phyloP scores from a whole-genome alignment of 108 stramenopile genomes.

The Hondaea fermentalgiana region DNA sequence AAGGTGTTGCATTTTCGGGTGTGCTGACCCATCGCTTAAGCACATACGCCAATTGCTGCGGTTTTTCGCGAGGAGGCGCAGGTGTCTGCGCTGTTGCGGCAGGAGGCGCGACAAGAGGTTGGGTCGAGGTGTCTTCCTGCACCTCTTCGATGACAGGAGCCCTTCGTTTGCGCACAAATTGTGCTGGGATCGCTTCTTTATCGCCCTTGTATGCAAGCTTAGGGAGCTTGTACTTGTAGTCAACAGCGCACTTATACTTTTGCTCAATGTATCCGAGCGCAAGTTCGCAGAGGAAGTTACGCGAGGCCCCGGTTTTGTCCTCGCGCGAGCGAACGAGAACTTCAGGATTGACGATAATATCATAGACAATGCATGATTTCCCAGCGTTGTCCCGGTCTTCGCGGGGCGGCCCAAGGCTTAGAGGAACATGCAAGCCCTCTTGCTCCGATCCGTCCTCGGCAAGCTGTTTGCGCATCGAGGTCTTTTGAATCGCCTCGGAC shows the following conservation, averaged over 20 bases:
- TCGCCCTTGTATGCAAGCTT: conserved; percentile 45
- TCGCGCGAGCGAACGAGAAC: conserved; percentile 28
- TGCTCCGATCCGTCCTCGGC: conserved; percentile 42
- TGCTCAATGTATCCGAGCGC: conserved; percentile 42
- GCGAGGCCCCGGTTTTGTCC: conserved; percentile 31
- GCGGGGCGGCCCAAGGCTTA: conserved; percentile 37
- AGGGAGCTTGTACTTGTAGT: conserved; percentile 50
- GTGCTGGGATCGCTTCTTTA: conserved; percentile 20
- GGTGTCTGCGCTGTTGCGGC: background rate
- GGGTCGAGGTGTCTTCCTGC: background rate
- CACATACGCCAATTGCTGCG: background rate
- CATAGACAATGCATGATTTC: background rate
- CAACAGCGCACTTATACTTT: conserved; percentile 31
- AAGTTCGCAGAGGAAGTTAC: conserved; percentile 49
- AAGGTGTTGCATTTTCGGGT: background rate
- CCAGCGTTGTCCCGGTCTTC: conserved; percentile 26
- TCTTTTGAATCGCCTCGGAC: conserved; percentile 24
- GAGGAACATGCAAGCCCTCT: conserved; percentile 47
- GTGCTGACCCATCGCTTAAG: background rate
- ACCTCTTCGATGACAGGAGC: background rate
- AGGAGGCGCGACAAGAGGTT: too few species aligned
- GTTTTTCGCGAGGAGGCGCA: background rate
- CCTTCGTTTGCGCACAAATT: background rate
- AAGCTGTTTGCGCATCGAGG: conserved; percentile 26
- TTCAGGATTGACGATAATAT: conserved; percentile 37